These are phyloP conservation scores for Pythium rishiriense DNA, from an alignment of 352 stramenopile species.

Conservation along the genomic window DNA sequence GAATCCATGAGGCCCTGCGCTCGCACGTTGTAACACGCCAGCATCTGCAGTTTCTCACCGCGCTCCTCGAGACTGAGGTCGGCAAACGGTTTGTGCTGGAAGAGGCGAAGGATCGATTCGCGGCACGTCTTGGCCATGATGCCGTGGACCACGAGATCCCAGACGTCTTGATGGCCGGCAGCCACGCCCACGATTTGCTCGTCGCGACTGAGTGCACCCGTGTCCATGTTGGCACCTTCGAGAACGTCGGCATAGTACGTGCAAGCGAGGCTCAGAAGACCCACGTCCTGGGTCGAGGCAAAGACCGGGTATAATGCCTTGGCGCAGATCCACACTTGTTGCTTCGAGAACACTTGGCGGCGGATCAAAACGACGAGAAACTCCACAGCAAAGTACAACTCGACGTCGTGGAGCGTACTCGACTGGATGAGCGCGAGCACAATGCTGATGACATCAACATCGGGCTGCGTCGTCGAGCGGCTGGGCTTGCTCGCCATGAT, in stretches of 20 bases:
- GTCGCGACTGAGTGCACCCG: slow-evolving; percentile 28
- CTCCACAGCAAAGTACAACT: slow-evolving; percentile 69
- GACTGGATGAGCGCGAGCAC: slow-evolving; percentile 35
- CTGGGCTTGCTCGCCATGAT: slow-evolving; percentile 38
- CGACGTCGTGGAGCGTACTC: slow-evolving; percentile 38
- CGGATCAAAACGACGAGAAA: slow-evolving; percentile 64
- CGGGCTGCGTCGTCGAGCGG: not conserved
- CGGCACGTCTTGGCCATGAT: slow-evolving; percentile 34
- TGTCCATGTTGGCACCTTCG: slow-evolving; percentile 51
- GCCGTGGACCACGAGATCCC: slow-evolving; percentile 50
- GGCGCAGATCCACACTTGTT: slow-evolving; percentile 52
- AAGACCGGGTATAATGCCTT: slow-evolving; percentile 52
- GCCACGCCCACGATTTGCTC: slow-evolving; percentile 18
- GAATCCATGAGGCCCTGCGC: slow-evolving; percentile 65
- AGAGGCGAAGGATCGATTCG: slow-evolving; percentile 47
- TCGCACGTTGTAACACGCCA: slow-evolving; percentile 70
- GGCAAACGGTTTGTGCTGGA: slow-evolving; percentile 35
- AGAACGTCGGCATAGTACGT: slow-evolving; percentile 70
- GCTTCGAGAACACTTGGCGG: slow-evolving; percentile 46
- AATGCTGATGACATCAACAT: slow-evolving; percentile 48
- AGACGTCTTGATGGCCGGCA: slow-evolving; percentile 38
- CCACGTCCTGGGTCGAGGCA: slow-evolving; percentile 32
- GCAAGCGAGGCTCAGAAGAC: slow-evolving; percentile 51
- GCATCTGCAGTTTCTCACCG: slow-evolving; percentile 43
- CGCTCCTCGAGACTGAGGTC: slow-evolving; percentile 2